Evolutionary conservation across 371 early-diverging fungal genomes (phyloP), one percentile per base, ranked within the genome.

Genomic region (Batrachochytrium dendrobatidis): DNA sequence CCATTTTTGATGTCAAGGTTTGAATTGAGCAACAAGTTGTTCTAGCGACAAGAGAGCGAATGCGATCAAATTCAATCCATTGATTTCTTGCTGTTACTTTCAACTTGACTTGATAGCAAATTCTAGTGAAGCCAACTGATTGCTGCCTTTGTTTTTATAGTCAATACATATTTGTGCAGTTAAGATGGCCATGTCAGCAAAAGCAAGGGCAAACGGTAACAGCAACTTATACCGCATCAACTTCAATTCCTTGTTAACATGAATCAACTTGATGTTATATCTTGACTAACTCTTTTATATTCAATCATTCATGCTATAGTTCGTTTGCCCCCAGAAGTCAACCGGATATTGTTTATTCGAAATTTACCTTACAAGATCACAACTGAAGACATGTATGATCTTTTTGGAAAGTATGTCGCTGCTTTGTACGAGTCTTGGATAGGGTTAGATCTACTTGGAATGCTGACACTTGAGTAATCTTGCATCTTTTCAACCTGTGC

Each of bases 331-430:
- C 91, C 94, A 39, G 94, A 91, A 72, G 94, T 92, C 26, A 95
- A 94, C 69, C 76, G 96, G 59, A 87, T 90, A 1, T 78, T 95
- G 28, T 86, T 92, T 61, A 89, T 95, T 31, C 83, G 88, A 51
- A 95, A 96, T 72, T 76, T 98, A 33, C 95, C 98, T 1, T 95
- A 88, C 76, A 94, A 94, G 74, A 91, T 95, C 59, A 87, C 94
- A 3, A 64, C 89, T 0, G 95, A 95, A 65, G 95, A 97, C 61
- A 83, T 95, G 84, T 97, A 90, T 68, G 95, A 95, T 66, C 80
- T 97, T 52, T 97, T 97, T 84, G 97, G 95, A 54, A 91, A 93
- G 79, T 95, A 34, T 33, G 58, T 35, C 10, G 30, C 58, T 29
- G n/a, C 26, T 18, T 22, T 6, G 20, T 24, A 18, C 18, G 6